Percentiles rank a stretch among this genome's conserved stretches.
Conservation (phyloP, 2,329 filamentous ascomycete species). For the Ophiocordyceps camponoti-saundersi region DNA sequence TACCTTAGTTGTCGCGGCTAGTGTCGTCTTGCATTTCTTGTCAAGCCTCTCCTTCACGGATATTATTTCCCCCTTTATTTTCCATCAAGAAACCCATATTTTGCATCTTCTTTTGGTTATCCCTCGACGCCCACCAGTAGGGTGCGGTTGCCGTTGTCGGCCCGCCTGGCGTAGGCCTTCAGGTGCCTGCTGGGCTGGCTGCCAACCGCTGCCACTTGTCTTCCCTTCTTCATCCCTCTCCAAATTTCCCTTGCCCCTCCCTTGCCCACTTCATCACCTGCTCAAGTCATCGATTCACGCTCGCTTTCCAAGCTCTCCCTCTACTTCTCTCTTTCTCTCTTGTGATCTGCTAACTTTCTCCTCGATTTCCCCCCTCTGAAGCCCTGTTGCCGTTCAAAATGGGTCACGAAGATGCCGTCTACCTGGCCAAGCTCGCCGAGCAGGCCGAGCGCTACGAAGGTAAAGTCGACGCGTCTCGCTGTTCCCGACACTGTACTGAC, state of each 20-base stretch:
- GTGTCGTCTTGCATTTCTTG: not conserved
- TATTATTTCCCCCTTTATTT: not conserved
- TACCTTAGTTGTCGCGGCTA: not conserved
- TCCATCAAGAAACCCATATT: too few relatives aligned
- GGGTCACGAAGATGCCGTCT: constrained; percentile 99
- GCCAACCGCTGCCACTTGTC: not conserved
- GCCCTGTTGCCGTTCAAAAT: constrained; percentile 41
- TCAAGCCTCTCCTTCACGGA: not conserved
- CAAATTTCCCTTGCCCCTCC: not conserved
- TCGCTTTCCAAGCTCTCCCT: not conserved
- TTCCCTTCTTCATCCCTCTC: not conserved
- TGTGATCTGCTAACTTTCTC: not conserved
- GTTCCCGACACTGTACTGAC: not conserved
- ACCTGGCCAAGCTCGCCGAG: constrained; percentile 99
- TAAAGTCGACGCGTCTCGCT: constrained; percentile 27
- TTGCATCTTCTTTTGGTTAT: not conserved
- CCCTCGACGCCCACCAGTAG: not conserved
- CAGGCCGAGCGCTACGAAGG: constrained; percentile 99
- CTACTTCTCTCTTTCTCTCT: not conserved
- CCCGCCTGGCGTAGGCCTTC: not conserved
- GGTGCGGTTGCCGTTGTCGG: not conserved
- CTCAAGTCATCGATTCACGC: not conserved
- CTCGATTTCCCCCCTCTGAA: not conserved
- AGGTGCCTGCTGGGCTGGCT: not conserved
- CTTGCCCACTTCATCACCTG: not conserved